phyloP scores from a whole-genome alignment of 768 basidiomycete species.

The Leccinum subgranulosum region DNA sequence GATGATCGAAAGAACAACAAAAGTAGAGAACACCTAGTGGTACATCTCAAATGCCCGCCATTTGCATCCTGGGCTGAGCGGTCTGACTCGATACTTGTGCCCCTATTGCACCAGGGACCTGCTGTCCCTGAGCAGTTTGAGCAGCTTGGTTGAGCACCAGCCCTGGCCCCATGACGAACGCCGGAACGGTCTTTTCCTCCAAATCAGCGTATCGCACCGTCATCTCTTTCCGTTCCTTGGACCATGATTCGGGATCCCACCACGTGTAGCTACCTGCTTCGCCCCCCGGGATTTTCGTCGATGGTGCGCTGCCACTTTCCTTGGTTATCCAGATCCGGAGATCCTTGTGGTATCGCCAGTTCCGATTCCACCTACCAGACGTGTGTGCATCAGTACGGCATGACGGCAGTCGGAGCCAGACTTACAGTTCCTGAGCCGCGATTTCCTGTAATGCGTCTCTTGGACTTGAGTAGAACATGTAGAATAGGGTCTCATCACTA shows the following conservation, averaged over 20 bases:
- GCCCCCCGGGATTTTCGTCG: constrained; percentile 73
- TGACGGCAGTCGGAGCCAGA: constrained; percentile 16
- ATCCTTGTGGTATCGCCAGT: constrained; percentile 97
- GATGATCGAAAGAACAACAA: constrained; percentile 4
- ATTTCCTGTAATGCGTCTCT: constrained; percentile 91
- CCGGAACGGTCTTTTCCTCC: constrained; percentile 68
- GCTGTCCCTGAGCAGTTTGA: constrained; percentile 37
- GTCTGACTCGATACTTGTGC: constrained; percentile 26
- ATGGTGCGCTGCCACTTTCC: constrained; percentile 74
- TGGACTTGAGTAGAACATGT: constrained; percentile 96
- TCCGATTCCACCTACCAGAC: constrained; percentile 73
- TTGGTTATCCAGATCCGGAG: constrained; percentile 82
- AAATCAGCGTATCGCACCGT: constrained; percentile 70
- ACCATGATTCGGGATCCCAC: constrained; percentile 83
- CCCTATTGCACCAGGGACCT: constrained; percentile 33
- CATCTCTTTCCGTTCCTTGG: constrained; percentile 75
- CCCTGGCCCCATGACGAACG: constrained; percentile 53
- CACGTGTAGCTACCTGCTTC: constrained; percentile 89
- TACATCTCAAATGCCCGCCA: constrained; percentile 32
- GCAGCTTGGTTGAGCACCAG: constrained; percentile 38
- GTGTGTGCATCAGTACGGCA: not conserved
- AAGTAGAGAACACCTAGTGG: constrained; percentile 2
- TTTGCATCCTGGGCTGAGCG: constrained; percentile 32
- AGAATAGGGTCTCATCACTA: constrained; percentile 95
- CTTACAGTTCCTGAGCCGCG: constrained; percentile 92